Percentiles rank a stretch among this genome's conserved stretches.
phyloP scores from a whole-genome alignment of 2,329 filamentous ascomycete species.

The Claviceps citrina region DNA sequence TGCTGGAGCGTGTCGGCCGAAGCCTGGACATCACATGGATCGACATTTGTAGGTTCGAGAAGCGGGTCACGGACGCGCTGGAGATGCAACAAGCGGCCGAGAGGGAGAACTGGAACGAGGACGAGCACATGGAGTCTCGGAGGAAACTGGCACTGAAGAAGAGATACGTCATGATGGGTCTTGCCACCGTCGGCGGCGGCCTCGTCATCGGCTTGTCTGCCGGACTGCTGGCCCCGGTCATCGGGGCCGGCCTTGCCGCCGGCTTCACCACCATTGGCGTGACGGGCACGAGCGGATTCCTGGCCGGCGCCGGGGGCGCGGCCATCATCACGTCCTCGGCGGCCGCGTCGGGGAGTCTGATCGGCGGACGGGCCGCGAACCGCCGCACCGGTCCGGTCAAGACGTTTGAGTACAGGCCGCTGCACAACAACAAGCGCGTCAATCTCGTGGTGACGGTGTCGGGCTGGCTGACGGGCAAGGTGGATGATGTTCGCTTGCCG shows the following conservation, averaged over 20 bases:
- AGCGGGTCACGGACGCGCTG: constrained; percentile 85
- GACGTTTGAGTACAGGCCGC: constrained; percentile 89
- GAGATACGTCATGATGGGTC: constrained; percentile 86
- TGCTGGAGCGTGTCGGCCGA: constrained; percentile 70
- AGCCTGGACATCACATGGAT: constrained; percentile 74
- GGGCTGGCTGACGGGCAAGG: constrained; percentile 96
- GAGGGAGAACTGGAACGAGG: constrained; percentile 96
- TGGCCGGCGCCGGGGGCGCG: constrained; percentile 82
- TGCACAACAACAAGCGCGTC: constrained; percentile 95
- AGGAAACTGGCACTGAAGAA: constrained; percentile 68
- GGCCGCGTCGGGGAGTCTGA: constrained; percentile 71
- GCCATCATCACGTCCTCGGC: constrained; percentile 86
- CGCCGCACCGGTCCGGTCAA: constrained; percentile 80
- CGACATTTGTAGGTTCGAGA: constrained; percentile 93
- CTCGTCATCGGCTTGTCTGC: constrained; percentile 91
- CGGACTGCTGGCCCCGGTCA: constrained; percentile 79
- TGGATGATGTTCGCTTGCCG: constrained; percentile 88
- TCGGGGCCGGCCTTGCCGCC: constrained; percentile 82
- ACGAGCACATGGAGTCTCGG: constrained; percentile 78
- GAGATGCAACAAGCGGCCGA: constrained; percentile 94
- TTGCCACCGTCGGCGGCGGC: constrained; percentile 88
- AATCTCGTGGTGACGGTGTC: constrained; percentile 92
- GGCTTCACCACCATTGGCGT: constrained; percentile 93
- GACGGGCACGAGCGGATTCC: constrained; percentile 71
- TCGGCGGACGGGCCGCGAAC: constrained; percentile 73